A percentile compares a stretch with the other conserved stretches of the same genome.
Evolutionary conservation across 2,329 filamentous ascomycete genomes (phyloP).

Genomic region (Fusarium keratoplasticum): DNA sequence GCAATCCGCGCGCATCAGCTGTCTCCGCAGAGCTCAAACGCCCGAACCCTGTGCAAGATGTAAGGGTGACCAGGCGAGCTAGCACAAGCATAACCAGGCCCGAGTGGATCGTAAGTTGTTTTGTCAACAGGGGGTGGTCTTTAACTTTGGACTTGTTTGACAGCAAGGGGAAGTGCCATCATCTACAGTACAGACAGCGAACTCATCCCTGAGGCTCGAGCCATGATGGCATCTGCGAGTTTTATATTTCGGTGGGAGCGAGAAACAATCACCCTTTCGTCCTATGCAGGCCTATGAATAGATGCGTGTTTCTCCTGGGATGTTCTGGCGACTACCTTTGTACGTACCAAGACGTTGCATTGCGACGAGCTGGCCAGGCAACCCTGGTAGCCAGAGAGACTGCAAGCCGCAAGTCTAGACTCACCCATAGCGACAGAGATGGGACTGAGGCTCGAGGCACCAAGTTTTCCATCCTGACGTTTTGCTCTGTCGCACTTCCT

Average conservation of each 20-base stretch:
- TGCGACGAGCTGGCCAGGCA: not conserved
- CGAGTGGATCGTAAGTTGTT: conserved; percentile 21
- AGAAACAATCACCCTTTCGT: not conserved
- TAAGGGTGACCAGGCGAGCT: not conserved
- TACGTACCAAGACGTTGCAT: conserved; percentile 4
- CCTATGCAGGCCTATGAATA: not conserved
- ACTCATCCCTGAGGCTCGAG: conserved; percentile 11
- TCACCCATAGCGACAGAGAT: not conserved
- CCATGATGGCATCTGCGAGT: conserved; percentile 1
- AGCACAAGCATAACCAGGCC: not conserved
- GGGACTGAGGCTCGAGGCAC: not conserved
- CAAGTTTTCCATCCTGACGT: not conserved
- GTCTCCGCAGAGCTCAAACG: conserved; percentile 29
- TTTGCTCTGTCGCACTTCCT: not conserved
- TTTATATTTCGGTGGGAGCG: conserved; percentile 12
- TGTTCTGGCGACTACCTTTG: not conserved
- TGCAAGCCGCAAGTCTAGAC: conserved; percentile 9
- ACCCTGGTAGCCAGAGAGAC: not conserved
- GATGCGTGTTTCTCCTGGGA: conserved; percentile 16
- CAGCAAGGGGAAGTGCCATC: not conserved
- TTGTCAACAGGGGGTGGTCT: conserved; percentile 18
- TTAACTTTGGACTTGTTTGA: not conserved
- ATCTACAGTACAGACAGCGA: not conserved
- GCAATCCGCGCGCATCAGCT: conserved; percentile 11
- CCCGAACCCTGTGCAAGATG: conserved; percentile 21